Evolutionary conservation across 768 basidiomycete species (phyloP).

Genomic region (Butyriboletus loyo): DNA sequence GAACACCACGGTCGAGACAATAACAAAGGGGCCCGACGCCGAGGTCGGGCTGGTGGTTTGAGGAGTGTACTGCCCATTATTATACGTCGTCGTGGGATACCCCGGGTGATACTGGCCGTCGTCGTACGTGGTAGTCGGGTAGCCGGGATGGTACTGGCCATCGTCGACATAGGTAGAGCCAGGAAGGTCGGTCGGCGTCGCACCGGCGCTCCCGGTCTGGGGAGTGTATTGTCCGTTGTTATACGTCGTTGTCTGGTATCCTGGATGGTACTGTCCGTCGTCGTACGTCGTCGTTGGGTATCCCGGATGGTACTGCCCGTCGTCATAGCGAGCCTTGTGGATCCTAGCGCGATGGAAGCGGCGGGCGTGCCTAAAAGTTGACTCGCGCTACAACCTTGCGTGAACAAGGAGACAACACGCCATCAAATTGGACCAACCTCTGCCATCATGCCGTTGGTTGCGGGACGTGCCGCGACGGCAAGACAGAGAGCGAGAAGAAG

Average conservation of each 20-base stretch:
- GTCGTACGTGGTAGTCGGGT: conserved; percentile 2
- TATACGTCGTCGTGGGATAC: conserved; percentile 18
- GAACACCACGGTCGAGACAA: not conserved
- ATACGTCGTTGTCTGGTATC: conserved; percentile 11
- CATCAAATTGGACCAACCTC: conserved; percentile 7
- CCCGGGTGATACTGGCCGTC: conserved; percentile 19
- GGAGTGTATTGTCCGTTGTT: conserved; percentile 15
- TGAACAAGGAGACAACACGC: conserved; percentile 1
- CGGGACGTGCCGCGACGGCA: conserved; percentile 14
- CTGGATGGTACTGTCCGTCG: conserved; percentile 23
- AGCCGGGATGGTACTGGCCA: conserved; percentile 10
- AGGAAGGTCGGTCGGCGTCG: not conserved
- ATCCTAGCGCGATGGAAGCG: conserved; percentile 10
- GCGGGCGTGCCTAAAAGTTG: conserved; percentile 7
- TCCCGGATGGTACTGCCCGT: conserved; percentile 23
- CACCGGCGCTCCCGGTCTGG: not conserved
- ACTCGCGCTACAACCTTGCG: conserved; percentile 5
- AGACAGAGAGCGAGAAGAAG: conserved; percentile 30
- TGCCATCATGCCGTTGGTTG: conserved; percentile 2
- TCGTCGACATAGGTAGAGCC: conserved; percentile 8
- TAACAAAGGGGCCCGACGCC: not conserved
- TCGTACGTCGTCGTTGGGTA: conserved; percentile 16
- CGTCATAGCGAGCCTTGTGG: conserved; percentile 14
- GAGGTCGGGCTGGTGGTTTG: not conserved
- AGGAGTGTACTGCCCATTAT: conserved; percentile 13